Evolutionary conservation across 2,329 filamentous ascomycete species (phyloP), one percentile per base, ranked within the genome.

Genomic region (Microcyclosporella mali): DNA sequence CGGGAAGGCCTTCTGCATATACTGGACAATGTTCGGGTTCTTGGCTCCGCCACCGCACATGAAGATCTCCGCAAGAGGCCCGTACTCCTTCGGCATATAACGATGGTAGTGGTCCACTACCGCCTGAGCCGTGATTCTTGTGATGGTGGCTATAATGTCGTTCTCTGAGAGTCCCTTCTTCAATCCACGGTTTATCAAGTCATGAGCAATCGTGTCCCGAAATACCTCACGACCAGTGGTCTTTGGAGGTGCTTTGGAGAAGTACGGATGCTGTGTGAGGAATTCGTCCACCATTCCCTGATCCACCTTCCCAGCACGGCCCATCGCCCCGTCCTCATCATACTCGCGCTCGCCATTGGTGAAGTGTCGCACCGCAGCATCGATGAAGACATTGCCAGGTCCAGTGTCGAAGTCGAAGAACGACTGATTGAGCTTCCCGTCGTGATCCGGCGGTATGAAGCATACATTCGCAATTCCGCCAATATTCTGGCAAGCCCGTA

Each of bases 381-480:
- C 60, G 39, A 62, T 62, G 43, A 62, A 59, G 18, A 62, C 56
- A 41, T 62, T 62, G 10, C 59, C 60, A 17, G 60, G 60, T 6
- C 60, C 60, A 16, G 58, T 60, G 39, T 46, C 64, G 33, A 61
- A 63, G 33, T 63, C 59, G 43, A 51, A 61, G 19, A 40, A 42
- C 33, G 44, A 27, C 11, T 46, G 39, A 21, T 57, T 49, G 1
- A 51, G 17, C 25, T 55, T 57, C 21, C 65, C 56, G 15, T 67
- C 56, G 21, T 59, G 59, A 38, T 73, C 67, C 3, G 74, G 70
- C 2, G 73, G 74, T 38, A 79, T 75, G 60, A 80, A 79, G 62
- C 73, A 80, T 17, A 81, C 72, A 50, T 77, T 81, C 21, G 73
- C 74, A 32, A 81, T 78, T 25, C 77, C 76, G 38, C 75, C 75